Conservation (phyloP, 164 flowering plant genomes). For the Paratinospora sagittata region DNA sequence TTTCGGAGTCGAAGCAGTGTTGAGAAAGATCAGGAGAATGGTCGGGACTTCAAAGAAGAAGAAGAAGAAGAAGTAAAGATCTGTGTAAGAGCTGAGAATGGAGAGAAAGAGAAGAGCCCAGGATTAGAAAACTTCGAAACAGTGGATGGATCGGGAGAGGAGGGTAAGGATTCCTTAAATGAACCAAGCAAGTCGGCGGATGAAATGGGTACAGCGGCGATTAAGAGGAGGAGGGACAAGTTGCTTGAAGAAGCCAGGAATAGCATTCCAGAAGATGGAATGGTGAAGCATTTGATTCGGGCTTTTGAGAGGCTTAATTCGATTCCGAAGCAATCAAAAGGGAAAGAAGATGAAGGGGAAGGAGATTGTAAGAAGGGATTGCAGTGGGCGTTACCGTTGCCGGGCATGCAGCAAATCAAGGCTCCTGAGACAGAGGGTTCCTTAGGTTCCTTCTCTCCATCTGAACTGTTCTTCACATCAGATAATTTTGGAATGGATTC, state of each 20-base stretch:
- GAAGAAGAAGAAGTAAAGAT: slow-evolving; percentile 16
- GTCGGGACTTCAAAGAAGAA: slow-evolving; percentile 11
- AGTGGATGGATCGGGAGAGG: not conserved
- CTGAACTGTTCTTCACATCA: slow-evolving; percentile 49
- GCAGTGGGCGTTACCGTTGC: slow-evolving; percentile 28
- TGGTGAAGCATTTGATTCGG: slow-evolving; percentile 70
- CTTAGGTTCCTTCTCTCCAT: slow-evolving; percentile 50
- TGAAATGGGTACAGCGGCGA: slow-evolving; percentile 29
- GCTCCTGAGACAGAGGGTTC: slow-evolving; percentile 30
- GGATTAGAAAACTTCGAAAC: not conserved
- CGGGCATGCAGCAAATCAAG: slow-evolving; percentile 34
- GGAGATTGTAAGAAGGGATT: slow-evolving; percentile 5
- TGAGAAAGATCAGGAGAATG: not conserved
- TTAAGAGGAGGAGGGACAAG: slow-evolving; percentile 61
- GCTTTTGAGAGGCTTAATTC: slow-evolving; percentile 69
- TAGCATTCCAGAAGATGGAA: slow-evolving; percentile 59
- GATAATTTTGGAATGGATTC: slow-evolving; percentile 61
- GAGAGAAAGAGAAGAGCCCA: slow-evolving; percentile 5
- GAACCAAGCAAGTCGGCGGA: slow-evolving; percentile 3
- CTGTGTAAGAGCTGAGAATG: slow-evolving; percentile 6
- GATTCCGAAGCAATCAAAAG: slow-evolving; percentile 31
- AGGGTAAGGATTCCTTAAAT: not conserved
- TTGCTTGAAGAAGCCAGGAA: slow-evolving; percentile 56
- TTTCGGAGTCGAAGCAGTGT: slow-evolving; percentile 29
- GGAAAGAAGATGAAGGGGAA: slow-evolving; percentile 7